Base-by-base conservation (phyloP, 1,284 basidiomycete genomes). In the Xanthoconium separans region DNA sequence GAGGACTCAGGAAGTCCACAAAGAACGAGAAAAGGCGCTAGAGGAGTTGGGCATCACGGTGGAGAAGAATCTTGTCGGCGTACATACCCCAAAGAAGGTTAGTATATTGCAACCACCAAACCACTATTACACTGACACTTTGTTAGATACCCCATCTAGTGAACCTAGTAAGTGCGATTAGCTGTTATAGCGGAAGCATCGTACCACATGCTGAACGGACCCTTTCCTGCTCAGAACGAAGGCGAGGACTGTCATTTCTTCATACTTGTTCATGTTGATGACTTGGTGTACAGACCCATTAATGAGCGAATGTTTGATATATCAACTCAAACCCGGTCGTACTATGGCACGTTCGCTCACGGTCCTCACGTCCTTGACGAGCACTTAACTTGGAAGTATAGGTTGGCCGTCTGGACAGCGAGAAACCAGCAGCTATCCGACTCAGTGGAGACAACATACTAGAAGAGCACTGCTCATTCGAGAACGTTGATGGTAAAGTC, bases 51-150 rank as follows among this genome's bases (percentile, higher is more conserved):
- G 96, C 47, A 98, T 99, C 70, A 91, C 93, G 37, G 93, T 99
- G 55, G 95, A 98, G 73, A 98, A 95, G 81, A 91, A 95, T 66
- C 83, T 91, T 56, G 90, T 97, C 53, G 94, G 94, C 45, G 93
- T 99, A 47, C 94, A 98, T 76, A 95, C 96, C n/a, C 96, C 96
- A n/a, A 98, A 98, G 80, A 94, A 88, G 81, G 89, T 82, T 61
- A 59, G 79, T 63, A 56, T 45, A 30, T 53, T 29, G 37, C 49
- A 50, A 50, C 20, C 36, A 20, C 29, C 50, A 36, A 51, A 43
- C 6, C 33, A 54, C 44, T 51, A 43, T 57, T 44, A 47, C 34
- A 34, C 51, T 61, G 30, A 59, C 59, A 57, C 51, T 45, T 53
- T 45, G 53, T 58, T 64, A 91, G 84, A 94, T 93, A 84, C 95